phyloP scores from a whole-genome alignment of 2,329 filamentous ascomycete genomes.

The Cladophialophora chaetospira region DNA sequence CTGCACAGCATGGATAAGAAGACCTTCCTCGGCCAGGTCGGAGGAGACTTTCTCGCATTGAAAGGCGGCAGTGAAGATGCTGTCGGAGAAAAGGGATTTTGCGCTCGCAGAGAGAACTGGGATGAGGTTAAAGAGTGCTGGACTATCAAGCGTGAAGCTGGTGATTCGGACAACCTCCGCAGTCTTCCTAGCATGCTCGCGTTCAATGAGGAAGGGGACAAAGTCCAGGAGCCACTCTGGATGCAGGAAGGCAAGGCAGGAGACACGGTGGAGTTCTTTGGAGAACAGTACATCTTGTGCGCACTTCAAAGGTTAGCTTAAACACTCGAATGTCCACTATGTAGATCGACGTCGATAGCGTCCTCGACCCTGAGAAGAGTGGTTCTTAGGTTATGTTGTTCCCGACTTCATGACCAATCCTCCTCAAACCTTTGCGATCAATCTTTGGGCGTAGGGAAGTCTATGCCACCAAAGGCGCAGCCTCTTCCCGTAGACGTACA shows the following conservation, averaged over 20 bases:
- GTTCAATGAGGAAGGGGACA: neutral
- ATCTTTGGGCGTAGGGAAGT: no score
- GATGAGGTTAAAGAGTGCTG: neutral
- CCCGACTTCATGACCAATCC: no score
- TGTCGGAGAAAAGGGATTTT: slow-evolving; percentile 5
- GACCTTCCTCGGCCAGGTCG: slow-evolving; percentile 8
- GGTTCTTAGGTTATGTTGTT: no score
- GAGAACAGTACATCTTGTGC: slow-evolving; percentile 13
- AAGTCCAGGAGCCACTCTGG: neutral
- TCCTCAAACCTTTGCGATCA: no score
- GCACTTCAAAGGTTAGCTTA: slow-evolving; percentile 11
- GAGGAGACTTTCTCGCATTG: slow-evolving; percentile 17
- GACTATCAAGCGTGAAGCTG: slow-evolving; percentile 6
- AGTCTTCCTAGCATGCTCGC: neutral
- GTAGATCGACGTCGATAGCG: no score
- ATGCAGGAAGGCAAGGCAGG: slow-evolving; percentile 8
- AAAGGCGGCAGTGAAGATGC: slow-evolving; percentile 12
- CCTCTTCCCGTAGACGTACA: slow-evolving; percentile 16
- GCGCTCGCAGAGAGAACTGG: slow-evolving; percentile 8
- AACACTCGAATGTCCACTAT: no score
- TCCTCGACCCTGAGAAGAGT: no score
- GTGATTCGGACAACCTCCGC: slow-evolving; percentile 5
- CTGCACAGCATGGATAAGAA: slow-evolving; percentile 12
- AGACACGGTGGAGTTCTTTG: slow-evolving; percentile 12
- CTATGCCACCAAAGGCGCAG: slow-evolving; percentile 7